These are phyloP conservation scores for Colletotrichum gloeosporioides DNA, from an alignment of 2,329 filamentous ascomycete genomes.

Conservation along the genomic window DNA sequence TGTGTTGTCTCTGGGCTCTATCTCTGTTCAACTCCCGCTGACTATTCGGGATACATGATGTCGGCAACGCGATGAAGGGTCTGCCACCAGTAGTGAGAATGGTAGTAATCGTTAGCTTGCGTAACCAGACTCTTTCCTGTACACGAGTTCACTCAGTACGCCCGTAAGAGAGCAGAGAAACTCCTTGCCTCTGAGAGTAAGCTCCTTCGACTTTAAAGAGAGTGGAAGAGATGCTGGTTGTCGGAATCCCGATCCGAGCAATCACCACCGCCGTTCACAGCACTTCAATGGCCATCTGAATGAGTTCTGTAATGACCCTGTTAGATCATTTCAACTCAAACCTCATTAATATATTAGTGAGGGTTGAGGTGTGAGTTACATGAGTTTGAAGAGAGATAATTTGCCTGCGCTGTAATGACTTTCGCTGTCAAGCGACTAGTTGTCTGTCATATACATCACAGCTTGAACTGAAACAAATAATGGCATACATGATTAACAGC, in stretches of 20 bases:
- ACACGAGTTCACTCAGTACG: neutral
- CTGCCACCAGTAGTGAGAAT: neutral
- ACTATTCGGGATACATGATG: neutral
- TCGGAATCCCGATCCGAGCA: too few relatives aligned
- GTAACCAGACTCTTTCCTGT: neutral
- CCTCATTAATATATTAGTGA: neutral
- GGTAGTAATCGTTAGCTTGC: neutral
- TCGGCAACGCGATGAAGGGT: neutral
- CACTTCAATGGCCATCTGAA: too few relatives aligned
- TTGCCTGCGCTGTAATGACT: fast-evolving
- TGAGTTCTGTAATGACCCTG: too few relatives aligned
- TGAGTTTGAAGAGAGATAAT: neutral
- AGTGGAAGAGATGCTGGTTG: too few relatives aligned
- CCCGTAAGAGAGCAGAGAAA: too few relatives aligned
- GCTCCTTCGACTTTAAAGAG: neutral
- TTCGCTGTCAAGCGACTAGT: neutral
- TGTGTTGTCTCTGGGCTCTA: neutral
- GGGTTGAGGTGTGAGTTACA: neutral
- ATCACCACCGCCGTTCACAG: too few relatives aligned
- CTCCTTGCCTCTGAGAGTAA: neutral
- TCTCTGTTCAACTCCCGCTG: neutral
- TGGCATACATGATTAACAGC: fast-evolving
- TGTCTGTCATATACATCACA: neutral
- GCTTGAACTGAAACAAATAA: neutral
- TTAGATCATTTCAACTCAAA: too few relatives aligned